Percentiles rank a stretch among this genome's conserved stretches.
These are phyloP conservation scores for Serendipita sp. DNA, from an alignment of 768 basidiomycete genomes.

Conservation along the genomic window DNA sequence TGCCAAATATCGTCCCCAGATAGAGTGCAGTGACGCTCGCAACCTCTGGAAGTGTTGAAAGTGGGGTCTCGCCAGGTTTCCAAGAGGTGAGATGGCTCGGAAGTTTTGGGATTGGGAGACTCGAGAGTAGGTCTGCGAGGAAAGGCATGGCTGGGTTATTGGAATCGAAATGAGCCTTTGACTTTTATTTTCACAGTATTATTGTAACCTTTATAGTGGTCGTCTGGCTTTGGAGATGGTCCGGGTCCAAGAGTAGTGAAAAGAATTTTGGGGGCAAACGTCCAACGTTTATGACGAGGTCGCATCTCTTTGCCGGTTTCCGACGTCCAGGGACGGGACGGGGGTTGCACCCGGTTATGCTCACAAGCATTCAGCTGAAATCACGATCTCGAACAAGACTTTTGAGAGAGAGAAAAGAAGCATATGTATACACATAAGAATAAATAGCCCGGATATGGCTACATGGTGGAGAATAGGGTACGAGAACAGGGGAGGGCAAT, in stretches of 20 bases:
- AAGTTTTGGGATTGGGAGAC: not conserved
- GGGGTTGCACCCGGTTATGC: too few species aligned
- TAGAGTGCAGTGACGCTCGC: slow-evolving; percentile 23
- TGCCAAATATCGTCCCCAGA: slow-evolving; percentile 27
- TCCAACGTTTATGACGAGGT: too few species aligned
- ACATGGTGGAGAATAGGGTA: not conserved
- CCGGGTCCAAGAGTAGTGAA: too few species aligned
- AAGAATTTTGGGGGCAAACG: too few species aligned
- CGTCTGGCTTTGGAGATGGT: too few species aligned
- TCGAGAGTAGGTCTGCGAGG: not conserved
- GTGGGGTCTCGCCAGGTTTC: slow-evolving; percentile 21
- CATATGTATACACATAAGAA: too few species aligned
- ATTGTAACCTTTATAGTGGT: not conserved
- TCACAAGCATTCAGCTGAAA: too few species aligned
- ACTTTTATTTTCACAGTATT: not conserved
- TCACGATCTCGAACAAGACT: too few species aligned
- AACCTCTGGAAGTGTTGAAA: slow-evolving; percentile 24
- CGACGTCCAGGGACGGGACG: too few species aligned
- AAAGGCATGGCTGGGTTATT: not conserved
- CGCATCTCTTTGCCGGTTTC: too few species aligned
- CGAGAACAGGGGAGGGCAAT: not conserved
- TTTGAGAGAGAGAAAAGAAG: too few species aligned
- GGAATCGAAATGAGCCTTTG: not conserved
- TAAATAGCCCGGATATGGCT: too few species aligned
- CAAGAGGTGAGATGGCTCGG: slow-evolving; percentile 17